Percentiles rank a stretch among this genome's conserved stretches.
These are phyloP conservation scores for Xylaria sp. DNA, from an alignment of 2,329 filamentous ascomycete genomes.

Conservation along the genomic window DNA sequence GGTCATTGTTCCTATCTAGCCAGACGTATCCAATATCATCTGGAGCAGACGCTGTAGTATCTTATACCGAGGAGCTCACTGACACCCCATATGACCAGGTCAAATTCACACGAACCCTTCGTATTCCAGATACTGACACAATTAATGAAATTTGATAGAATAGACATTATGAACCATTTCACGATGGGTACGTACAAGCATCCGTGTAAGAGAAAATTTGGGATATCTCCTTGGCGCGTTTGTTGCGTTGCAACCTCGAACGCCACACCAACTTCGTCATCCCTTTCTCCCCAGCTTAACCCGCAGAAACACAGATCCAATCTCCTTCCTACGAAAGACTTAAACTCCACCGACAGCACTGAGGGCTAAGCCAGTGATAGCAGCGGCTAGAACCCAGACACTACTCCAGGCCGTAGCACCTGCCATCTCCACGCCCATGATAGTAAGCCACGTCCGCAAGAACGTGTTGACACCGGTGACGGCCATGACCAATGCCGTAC, in stretches of 20 bases:
- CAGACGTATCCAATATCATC: too few relatives aligned
- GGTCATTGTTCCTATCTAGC: background rate
- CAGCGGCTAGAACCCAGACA: slow-evolving; percentile 77
- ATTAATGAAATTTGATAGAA: slow-evolving; percentile 18
- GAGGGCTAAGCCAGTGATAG: slow-evolving; percentile 67
- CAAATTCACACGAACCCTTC: background rate
- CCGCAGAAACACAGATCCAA: background rate
- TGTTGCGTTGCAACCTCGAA: slow-evolving; percentile 11
- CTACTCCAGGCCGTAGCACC: slow-evolving; percentile 79
- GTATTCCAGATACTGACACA: background rate
- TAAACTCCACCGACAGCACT: slow-evolving; percentile 63
- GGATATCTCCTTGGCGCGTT: slow-evolving; percentile 4
- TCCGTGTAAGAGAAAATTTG: slow-evolving; percentile 4
- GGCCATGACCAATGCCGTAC: slow-evolving; percentile 70
- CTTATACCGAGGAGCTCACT: background rate
- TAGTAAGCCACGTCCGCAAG: slow-evolving; percentile 71
- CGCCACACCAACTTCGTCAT: background rate
- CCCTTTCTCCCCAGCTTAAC: background rate
- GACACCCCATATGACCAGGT: background rate
- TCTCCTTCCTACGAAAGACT: slow-evolving; percentile 30
- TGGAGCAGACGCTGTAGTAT: background rate
- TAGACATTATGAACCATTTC: slow-evolving; percentile 31
- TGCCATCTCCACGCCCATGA: slow-evolving; percentile 74
- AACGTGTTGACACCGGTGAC: slow-evolving; percentile 70
- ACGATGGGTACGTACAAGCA: slow-evolving; percentile 18